Evolutionary conservation across 306 rosid genomes (phyloP).

Genomic region (Quercus cerris): DNA sequence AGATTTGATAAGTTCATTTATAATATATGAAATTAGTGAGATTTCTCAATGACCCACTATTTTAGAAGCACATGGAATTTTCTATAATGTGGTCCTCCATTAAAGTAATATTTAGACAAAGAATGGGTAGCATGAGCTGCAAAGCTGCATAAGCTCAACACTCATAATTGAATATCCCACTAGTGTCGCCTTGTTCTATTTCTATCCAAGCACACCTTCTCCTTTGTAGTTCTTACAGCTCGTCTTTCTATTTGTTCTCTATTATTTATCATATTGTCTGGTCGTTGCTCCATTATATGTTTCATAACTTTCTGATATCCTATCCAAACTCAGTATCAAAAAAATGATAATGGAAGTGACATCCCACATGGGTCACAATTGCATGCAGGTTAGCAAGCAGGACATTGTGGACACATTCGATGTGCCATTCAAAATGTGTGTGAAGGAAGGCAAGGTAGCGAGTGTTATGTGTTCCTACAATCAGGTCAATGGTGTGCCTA

Average conservation of each 20-base stretch:
- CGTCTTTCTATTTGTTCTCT: not conserved
- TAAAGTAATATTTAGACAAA: too few species aligned
- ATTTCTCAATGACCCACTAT: too few species aligned
- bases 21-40: too few species aligned
- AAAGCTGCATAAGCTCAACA: too few species aligned
- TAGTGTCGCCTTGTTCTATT: too few species aligned
- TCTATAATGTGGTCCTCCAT: too few species aligned
- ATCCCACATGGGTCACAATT: not conserved
- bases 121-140: too few species aligned
- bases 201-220: too few species aligned
- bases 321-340: not conserved
- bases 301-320: not conserved
- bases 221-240: not conserved
- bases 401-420: conserved; percentile 86
- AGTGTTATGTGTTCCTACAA: conserved; percentile 96
- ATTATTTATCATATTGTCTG: conserved; percentile 5
- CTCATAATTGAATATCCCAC: too few species aligned
- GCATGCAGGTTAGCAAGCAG: conserved; percentile 75
- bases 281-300: not conserved
- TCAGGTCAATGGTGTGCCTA: conserved; percentile 94
- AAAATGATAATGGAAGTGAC: too few species aligned
- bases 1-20: too few species aligned
- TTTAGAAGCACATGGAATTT: too few species aligned
- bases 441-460: conserved; percentile 81
- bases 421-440: conserved; percentile 90